phyloP scores from a whole-genome alignment of 2,329 filamentous ascomycete species.

The Taxawa tesnikishii region DNA sequence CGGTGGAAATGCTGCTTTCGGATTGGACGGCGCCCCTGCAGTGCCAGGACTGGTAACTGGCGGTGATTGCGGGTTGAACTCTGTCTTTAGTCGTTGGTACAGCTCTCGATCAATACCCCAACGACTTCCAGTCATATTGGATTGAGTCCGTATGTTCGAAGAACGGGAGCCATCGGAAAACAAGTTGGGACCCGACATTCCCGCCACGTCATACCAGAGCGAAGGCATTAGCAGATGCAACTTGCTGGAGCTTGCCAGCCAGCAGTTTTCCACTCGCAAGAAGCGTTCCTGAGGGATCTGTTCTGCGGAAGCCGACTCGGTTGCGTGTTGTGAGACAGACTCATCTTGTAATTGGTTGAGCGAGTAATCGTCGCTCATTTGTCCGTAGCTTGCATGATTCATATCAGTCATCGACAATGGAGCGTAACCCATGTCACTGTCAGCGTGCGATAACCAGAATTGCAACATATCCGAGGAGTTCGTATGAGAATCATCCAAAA shows the following conservation, averaged over 20 bases:
- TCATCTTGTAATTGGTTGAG: not conserved
- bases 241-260: slow-evolving; percentile 21
- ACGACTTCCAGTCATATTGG: slow-evolving; percentile 19
- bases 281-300: slow-evolving; percentile 24
- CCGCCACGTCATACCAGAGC: slow-evolving; percentile 21
- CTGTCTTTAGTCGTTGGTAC: slow-evolving; percentile 26
- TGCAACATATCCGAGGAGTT: slow-evolving; percentile 9
- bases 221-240: slow-evolving; percentile 20
- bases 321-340: slow-evolving; percentile 8
- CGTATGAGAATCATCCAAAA: slow-evolving; percentile 2
- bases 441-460: slow-evolving; percentile 10
- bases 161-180: slow-evolving; percentile 13
- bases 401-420: slow-evolving; percentile 10
- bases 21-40: too few relatives aligned
- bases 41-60: slow-evolving; percentile 12
- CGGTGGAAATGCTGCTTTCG: slow-evolving; percentile 29
- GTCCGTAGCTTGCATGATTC: slow-evolving; percentile 17
- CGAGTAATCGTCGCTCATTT: slow-evolving; percentile 10
- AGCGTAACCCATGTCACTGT: slow-evolving; percentile 7
- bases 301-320: slow-evolving; percentile 22
- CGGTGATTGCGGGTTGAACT: slow-evolving; percentile 14
- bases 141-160: slow-evolving; percentile 16
- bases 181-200: slow-evolving; percentile 20
- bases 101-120: slow-evolving; percentile 25
- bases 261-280: slow-evolving; percentile 25